A percentile compares a stretch with the other conserved stretches of the same genome.
phyloP scores from a whole-genome alignment of 2,329 filamentous ascomycete species.

The Hypoxylon sp. region DNA sequence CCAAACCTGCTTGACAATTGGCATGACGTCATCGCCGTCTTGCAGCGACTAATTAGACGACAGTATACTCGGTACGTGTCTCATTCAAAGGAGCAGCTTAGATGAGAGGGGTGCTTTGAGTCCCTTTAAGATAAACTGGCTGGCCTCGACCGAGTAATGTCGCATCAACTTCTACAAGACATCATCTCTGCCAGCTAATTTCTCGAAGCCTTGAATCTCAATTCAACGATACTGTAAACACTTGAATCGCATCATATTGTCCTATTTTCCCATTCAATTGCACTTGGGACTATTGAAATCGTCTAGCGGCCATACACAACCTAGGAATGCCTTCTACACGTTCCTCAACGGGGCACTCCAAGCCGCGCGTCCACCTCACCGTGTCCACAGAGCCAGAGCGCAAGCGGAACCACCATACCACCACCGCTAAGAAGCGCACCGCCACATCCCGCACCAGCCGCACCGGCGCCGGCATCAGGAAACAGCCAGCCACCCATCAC shows the following conservation, averaged over 20 bases:
- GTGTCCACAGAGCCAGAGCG: conserved; percentile 51
- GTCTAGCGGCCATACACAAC: neutral
- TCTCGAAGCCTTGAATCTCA: neutral
- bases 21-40: conserved; percentile 40
- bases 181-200: conserved; percentile 2
- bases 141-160: conserved; percentile 6
- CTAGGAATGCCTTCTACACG: conserved; percentile 48
- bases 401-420: conserved; percentile 38
- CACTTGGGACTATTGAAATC: neutral
- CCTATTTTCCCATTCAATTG: neutral
- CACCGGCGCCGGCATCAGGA: conserved; percentile 42
- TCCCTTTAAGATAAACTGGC: conserved; percentile 9
- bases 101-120: neutral
- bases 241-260: neutral
- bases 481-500: conserved; percentile 48
- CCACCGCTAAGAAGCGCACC: conserved; percentile 23
- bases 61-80: conserved; percentile 30
- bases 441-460: conserved; percentile 31
- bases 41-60: conserved; percentile 37
- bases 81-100: conserved; percentile 16
- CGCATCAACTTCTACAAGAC: conserved; percentile 11
- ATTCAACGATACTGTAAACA: neutral
- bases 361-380: conserved; percentile 48
- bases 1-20: conserved; percentile 42
- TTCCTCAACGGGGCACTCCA: conserved; percentile 49